Conservation (phyloP, 2,329 filamentous ascomycete genomes). For the Berkeleyomyces basicola region DNA sequence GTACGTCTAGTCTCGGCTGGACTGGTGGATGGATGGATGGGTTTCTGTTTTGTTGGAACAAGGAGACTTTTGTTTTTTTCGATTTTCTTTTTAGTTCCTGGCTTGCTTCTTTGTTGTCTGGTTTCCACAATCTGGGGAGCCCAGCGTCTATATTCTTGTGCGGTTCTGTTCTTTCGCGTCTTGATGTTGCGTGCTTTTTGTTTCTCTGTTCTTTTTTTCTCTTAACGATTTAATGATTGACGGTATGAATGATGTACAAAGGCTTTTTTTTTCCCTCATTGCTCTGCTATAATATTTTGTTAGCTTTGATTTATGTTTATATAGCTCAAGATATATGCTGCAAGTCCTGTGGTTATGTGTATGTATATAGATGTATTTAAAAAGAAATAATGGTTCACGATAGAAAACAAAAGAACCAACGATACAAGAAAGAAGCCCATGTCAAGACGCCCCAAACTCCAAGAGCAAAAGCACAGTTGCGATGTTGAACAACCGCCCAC, state of each 20-base stretch:
- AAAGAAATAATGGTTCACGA: neutral
- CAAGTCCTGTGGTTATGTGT: neutral
- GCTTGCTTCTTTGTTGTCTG: neutral
- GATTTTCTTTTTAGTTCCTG: neutral
- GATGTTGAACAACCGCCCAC: neutral
- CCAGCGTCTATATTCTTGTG: no score
- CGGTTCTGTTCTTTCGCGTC: no score
- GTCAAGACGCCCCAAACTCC: constrained; percentile 5
- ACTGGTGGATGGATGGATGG: neutral
- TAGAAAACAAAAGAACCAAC: neutral
- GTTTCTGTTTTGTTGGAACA: neutral
- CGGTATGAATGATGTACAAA: neutral
- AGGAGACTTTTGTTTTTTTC: neutral
- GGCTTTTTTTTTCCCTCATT: neutral
- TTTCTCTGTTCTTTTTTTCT: neutral
- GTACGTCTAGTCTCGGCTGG: neutral
- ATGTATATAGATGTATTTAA: neutral
- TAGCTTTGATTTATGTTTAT: neutral
- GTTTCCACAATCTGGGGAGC: neutral
- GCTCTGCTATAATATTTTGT: neutral
- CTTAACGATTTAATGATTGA: neutral
- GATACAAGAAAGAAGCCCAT: neutral
- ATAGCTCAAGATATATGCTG: neutral
- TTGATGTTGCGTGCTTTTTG: neutral
- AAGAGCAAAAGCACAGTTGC: neutral